Evolutionary conservation across 139 green algal species (phyloP).

Genomic region (Chlamydomonas sphaeroides): DNA sequence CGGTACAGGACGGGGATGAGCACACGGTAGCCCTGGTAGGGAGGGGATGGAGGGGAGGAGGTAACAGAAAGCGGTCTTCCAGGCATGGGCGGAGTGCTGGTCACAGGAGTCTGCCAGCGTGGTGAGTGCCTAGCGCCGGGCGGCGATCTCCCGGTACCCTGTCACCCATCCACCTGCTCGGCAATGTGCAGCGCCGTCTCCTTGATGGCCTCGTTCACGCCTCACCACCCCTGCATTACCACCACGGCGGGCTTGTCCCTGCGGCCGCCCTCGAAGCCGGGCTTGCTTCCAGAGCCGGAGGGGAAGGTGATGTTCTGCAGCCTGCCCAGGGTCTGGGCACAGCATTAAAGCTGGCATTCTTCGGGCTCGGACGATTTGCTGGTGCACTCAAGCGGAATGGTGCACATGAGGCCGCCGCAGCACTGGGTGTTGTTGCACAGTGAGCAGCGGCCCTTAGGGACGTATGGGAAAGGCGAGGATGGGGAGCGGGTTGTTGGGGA

Average conservation of each 20-base stretch:
- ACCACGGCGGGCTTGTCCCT: conserved; percentile 17
- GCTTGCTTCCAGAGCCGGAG: neutral
- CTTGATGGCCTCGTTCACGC: conserved; percentile 46
- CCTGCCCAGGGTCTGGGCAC: conserved; percentile 13
- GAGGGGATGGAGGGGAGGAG: too few relatives aligned
- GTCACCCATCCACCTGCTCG: too few relatives aligned
- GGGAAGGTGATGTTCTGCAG: neutral
- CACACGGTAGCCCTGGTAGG: conserved; percentile 39
- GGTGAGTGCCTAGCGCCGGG: too few relatives aligned
- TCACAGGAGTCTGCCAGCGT: too few relatives aligned
- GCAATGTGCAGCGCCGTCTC: conserved; percentile 29
- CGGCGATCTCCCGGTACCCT: too few relatives aligned
- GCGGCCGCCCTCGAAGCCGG: conserved; percentile 17
- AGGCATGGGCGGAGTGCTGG: too few relatives aligned
- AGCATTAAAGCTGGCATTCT: conserved; percentile 24
- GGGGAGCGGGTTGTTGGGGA: too few relatives aligned
- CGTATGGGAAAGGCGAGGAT: too few relatives aligned
- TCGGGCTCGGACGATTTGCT: neutral
- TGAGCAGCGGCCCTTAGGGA: neutral
- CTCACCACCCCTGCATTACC: conserved; percentile 26
- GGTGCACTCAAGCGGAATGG: conserved; percentile 37
- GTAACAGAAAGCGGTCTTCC: too few relatives aligned
- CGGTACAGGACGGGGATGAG: conserved; percentile 75
- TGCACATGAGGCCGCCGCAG: conserved; percentile 25
- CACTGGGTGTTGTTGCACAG: conserved; percentile 3